Base-by-base conservation (phyloP, 78 protist genomes). In the Dictyostelium brefeldianum region DNA sequence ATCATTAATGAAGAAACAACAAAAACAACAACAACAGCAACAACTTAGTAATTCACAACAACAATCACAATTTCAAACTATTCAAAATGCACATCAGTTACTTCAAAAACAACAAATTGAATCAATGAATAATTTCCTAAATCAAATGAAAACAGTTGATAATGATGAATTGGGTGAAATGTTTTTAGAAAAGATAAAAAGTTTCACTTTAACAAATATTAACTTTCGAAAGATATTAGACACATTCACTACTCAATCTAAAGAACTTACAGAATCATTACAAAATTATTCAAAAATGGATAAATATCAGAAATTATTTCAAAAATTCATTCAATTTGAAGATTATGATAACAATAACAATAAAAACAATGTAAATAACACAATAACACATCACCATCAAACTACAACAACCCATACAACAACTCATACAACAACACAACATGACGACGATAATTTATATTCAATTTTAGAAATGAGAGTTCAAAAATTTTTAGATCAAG, bases 291-390 rank as follows among this genome's bases (percentile, higher is more conserved):
- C 70, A 25, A 62, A 62, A 62, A 62, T 31, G 10, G 70, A 62
- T 62, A 62, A 62, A 62, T 62, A 62, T 62, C 70, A 62, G 22
- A 62, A 62, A 62, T 22, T 62, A 62, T 62, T 62, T 62, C 70
- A 62, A 62, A 62, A 36, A 22, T 62, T 62, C 36, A 62, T 62
- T 62, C 70, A 62, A 10, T 62, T 62, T 25, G 70, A 25, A 25
- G 70, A 22, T 10, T 12, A 25, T 0, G 70, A 62, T 25, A 53
- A 53, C 15, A 53, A 53, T 53, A 56, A 17, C 18, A 56, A 56
- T 11, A 25, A 22, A 10, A 22, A 62, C 27, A 56, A 56, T 22
- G 9, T 18, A 20, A 56, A 62, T 5, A 62, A 29, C 25, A 62
- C 70, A 25, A 17, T 22, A 62, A 62, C n/a, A 25, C 43, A 36